Percentiles rank a stretch among this genome's conserved stretches.
phyloP scores from a whole-genome alignment of 2,329 filamentous ascomycete species.

The Fusarium sp. region DNA sequence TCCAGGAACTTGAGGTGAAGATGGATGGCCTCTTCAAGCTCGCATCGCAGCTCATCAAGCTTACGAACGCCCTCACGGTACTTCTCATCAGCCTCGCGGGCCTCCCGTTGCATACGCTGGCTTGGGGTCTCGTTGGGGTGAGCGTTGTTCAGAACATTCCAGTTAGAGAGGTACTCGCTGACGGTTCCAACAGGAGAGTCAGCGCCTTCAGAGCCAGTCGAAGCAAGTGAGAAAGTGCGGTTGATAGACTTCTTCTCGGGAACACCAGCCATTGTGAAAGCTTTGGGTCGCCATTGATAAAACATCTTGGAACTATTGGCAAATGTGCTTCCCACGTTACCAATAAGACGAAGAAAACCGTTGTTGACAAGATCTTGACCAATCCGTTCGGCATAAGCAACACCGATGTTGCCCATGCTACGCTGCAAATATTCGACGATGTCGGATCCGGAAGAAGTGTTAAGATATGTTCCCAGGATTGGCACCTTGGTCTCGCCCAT shows the following conservation, averaged over 20 bases:
- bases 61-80: slow-evolving; percentile 90
- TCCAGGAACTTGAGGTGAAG: slow-evolving; percentile 96
- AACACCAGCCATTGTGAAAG: slow-evolving; percentile 87
- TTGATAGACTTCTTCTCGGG: slow-evolving; percentile 87
- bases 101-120: slow-evolving; percentile 89
- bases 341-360: slow-evolving; percentile 90
- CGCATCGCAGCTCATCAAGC: slow-evolving; percentile 91
- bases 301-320: slow-evolving; percentile 98
- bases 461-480: slow-evolving; percentile 93
- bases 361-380: slow-evolving; percentile 91
- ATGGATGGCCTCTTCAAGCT: slow-evolving; percentile 94
- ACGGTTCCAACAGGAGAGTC: slow-evolving; percentile 89
- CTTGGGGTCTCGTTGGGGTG: slow-evolving; percentile 94
- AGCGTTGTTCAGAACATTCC: slow-evolving; percentile 87
- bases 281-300: slow-evolving; percentile 96
- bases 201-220: slow-evolving; percentile 65
- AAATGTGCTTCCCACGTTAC: slow-evolving; percentile 94
- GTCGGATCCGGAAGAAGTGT: slow-evolving; percentile 90
- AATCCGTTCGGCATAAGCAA: slow-evolving; percentile 93
- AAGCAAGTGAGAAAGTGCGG: slow-evolving; percentile 80
- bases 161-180: slow-evolving; percentile 89
- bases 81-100: slow-evolving; percentile 88
- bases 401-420: slow-evolving; percentile 83
- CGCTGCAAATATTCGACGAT: slow-evolving; percentile 96
- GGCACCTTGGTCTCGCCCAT: slow-evolving; percentile 94